A percentile compares a stretch with the other conserved stretches of the same genome.
Evolutionary conservation across 2,329 filamentous ascomycete genomes (phyloP).

Genomic region (Pseudogymnoascus verrucosus): DNA sequence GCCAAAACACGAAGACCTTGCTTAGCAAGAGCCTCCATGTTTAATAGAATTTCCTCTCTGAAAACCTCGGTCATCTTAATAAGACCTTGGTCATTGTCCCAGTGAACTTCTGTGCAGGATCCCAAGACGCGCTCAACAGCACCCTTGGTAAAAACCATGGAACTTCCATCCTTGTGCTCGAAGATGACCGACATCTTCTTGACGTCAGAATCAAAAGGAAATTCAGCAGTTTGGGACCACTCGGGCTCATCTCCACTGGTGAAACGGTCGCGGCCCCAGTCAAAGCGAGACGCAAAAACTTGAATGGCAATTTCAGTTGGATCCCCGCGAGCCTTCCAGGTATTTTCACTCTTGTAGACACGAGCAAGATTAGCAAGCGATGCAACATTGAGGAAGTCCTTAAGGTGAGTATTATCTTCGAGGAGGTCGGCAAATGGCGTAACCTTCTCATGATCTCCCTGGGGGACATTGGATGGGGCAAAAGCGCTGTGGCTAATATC

Average conservation of each 20-base stretch:
- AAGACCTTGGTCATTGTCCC: constrained; percentile 32
- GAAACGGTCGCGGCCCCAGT: constrained; percentile 49
- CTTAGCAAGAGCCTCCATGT: constrained; percentile 60
- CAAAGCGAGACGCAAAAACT: constrained; percentile 63
- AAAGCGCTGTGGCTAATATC: constrained; percentile 31
- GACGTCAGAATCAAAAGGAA: constrained; percentile 65
- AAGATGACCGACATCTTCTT: constrained; percentile 74
- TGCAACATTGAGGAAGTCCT: constrained; percentile 53
- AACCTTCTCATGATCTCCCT: constrained; percentile 18
- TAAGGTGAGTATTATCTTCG: constrained; percentile 39
- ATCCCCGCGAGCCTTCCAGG: constrained; percentile 58
- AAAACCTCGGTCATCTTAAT: constrained; percentile 44
- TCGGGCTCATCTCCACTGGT: constrained; percentile 40
- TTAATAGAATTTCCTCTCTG: constrained; percentile 49
- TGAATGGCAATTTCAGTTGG: constrained; percentile 69
- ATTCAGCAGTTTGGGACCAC: constrained; percentile 57
- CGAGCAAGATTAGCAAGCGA: constrained; percentile 59
- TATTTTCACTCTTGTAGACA: constrained; percentile 43
- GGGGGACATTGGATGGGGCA: constrained; percentile 23
- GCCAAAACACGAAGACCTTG: constrained; percentile 63
- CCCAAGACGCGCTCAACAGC: constrained; percentile 63
- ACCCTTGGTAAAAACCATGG: constrained; percentile 53
- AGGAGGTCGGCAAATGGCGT: constrained; percentile 30
- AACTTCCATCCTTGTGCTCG: constrained; percentile 32
- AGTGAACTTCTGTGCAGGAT: constrained; percentile 47